Conservation (phyloP, 345 rosid genomes). For the Brassica incana region DNA sequence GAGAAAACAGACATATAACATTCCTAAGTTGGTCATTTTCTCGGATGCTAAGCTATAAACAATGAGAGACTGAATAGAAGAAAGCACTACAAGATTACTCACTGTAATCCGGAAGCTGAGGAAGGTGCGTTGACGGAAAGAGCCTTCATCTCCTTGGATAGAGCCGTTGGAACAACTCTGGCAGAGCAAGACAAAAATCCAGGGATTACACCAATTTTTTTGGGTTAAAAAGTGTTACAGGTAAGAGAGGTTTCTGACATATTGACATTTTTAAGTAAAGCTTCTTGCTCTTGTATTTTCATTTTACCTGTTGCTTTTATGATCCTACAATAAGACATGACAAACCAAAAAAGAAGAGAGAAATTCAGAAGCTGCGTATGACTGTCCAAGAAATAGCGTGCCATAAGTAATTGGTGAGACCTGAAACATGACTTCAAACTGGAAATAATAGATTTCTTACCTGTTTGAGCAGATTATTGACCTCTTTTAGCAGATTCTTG, state of each 20-base stretch:
- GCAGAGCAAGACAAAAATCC: background rate
- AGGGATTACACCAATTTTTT: background rate
- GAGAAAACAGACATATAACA: no score
- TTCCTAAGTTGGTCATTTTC: no score
- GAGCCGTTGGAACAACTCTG: background rate
- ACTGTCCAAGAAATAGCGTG: background rate
- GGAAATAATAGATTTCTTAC: background rate
- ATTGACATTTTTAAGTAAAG: background rate
- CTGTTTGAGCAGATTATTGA: background rate
- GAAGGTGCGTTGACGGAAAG: background rate
- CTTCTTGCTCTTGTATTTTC: background rate
- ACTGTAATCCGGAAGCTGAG: background rate
- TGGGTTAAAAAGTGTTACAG: background rate
- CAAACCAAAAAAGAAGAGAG: background rate
- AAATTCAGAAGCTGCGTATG: background rate
- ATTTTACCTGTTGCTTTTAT: background rate
- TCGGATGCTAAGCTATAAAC: no score
- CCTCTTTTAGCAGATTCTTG: constrained; percentile 10
- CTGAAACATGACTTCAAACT: background rate
- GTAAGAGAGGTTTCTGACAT: background rate
- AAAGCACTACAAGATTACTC: background rate
- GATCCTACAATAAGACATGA: background rate
- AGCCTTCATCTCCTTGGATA: background rate
- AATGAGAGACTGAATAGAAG: background rate
- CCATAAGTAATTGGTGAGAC: background rate